Evolutionary conservation across 2,329 filamentous ascomycete genomes (phyloP).

Genomic region (Ophiostoma ulmi): DNA sequence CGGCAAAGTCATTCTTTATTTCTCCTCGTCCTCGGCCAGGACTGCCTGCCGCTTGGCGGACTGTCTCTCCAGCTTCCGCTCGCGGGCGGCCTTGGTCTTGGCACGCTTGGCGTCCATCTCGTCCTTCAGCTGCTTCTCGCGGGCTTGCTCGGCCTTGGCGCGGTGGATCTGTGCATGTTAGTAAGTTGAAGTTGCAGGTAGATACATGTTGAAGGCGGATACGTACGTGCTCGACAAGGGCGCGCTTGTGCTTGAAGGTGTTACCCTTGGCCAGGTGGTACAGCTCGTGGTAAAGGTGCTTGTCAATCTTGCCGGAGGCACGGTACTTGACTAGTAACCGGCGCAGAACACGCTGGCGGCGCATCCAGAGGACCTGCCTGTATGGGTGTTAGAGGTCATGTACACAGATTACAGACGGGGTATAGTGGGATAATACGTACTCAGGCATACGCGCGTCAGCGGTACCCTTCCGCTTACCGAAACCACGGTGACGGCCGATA

Average conservation of each 20-base stretch:
- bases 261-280: constrained; percentile 99
- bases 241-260: constrained; percentile 99
- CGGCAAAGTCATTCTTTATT: constrained; percentile 32
- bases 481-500: constrained; percentile 95
- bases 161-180: constrained; percentile 78
- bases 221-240: constrained; percentile 99
- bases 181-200: neutral
- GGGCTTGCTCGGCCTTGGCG: constrained; percentile 98
- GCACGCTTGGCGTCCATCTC: constrained; percentile 99
- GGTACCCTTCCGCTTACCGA: constrained; percentile 99
- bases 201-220: neutral
- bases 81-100: constrained; percentile 99
- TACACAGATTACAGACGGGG: neutral
- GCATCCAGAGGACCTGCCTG: constrained; percentile 98
- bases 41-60: constrained; percentile 85
- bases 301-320: constrained; percentile 99
- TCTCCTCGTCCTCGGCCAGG: constrained; percentile 62
- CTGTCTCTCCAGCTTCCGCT: constrained; percentile 93
- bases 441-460: constrained; percentile 98
- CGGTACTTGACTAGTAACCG: constrained; percentile 99
- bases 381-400: constrained; percentile 13
- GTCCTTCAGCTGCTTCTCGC: constrained; percentile 93
- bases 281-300: constrained; percentile 99
- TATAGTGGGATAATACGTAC: constrained; percentile 49
- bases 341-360: constrained; percentile 97